Conservation (phyloP, 2,329 filamentous ascomycete species). For the Cytospora chrysosperma region DNA sequence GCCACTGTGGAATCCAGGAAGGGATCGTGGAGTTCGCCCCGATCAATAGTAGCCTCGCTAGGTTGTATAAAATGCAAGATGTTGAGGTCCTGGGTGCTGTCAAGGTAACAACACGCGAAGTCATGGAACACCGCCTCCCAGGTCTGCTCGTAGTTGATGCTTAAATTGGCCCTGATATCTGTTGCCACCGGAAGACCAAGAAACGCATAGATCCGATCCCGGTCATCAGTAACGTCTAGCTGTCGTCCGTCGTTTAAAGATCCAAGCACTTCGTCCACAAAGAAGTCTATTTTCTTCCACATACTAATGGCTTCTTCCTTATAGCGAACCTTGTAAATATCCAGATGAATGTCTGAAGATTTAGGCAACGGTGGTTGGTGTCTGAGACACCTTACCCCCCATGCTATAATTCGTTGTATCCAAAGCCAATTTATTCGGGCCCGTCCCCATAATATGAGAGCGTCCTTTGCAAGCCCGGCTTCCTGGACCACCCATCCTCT, state of each 20-base stretch:
- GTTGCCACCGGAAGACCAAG: background rate
- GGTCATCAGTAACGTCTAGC: background rate
- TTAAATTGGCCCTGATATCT: background rate
- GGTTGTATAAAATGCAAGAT: background rate
- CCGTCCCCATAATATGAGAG: background rate
- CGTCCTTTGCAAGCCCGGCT: background rate
- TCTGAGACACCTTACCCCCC: background rate
- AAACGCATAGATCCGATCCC: background rate
- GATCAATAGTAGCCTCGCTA: background rate
- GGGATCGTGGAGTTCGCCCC: background rate
- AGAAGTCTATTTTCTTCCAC: background rate
- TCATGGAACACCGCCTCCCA: background rate
- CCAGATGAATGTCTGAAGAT: background rate
- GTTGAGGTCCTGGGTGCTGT: background rate
- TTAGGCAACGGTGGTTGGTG: background rate
- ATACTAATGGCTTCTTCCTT: background rate
- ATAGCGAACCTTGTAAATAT: background rate
- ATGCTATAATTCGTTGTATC: background rate
- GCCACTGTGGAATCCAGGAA: constrained; percentile 1
- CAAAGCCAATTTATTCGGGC: background rate
- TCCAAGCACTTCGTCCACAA: background rate
- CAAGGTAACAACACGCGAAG: background rate
- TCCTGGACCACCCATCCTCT: constrained; percentile 10
- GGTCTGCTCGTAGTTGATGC: background rate
- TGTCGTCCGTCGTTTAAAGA: background rate